A percentile compares a stretch with the other conserved stretches of the same genome.
These are phyloP conservation scores for Gossypioides kirkii DNA, from an alignment of 345 rosid genomes.

Conservation along the genomic window DNA sequence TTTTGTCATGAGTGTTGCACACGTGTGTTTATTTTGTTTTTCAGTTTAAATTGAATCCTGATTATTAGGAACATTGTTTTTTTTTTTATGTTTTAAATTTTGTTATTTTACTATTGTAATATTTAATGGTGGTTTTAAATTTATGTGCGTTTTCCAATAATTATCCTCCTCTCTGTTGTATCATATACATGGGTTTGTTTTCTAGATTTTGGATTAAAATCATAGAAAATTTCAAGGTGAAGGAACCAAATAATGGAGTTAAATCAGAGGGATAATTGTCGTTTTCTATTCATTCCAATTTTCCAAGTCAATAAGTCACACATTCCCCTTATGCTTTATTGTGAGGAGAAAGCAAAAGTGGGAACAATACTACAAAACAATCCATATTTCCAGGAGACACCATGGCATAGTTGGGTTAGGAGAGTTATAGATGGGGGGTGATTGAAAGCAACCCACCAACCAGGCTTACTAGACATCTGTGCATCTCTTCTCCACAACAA, in stretches of 20 bases:
- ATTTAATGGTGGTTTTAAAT: background rate
- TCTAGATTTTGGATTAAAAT: no score
- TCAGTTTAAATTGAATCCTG: background rate
- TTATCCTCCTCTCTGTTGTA: no score
- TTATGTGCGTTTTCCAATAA: no score
- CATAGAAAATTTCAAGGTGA: no score
- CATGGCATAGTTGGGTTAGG: slow-evolving; percentile 3
- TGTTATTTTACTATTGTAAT: background rate
- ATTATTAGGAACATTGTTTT: background rate
- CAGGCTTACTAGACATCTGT: no score
- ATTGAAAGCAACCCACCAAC: slow-evolving; percentile 22
- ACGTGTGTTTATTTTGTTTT: background rate
- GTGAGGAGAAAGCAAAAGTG: slow-evolving; percentile 26
- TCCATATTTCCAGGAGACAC: slow-evolving; percentile 31
- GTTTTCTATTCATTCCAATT: background rate
- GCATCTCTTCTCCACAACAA: background rate
- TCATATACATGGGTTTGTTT: no score
- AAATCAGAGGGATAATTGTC: background rate
- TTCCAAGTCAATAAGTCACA: background rate
- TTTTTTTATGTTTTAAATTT: background rate
- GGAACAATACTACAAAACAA: slow-evolving; percentile 11
- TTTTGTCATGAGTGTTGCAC: background rate
- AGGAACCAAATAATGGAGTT: no score
- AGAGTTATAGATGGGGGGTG: slow-evolving; percentile 24
- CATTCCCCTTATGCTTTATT: slow-evolving; percentile 1